Percentiles rank a stretch among this genome's conserved stretches.
Evolutionary conservation across 148 eudicot species (phyloP).

Genomic region (Chenopodium formosanum): DNA sequence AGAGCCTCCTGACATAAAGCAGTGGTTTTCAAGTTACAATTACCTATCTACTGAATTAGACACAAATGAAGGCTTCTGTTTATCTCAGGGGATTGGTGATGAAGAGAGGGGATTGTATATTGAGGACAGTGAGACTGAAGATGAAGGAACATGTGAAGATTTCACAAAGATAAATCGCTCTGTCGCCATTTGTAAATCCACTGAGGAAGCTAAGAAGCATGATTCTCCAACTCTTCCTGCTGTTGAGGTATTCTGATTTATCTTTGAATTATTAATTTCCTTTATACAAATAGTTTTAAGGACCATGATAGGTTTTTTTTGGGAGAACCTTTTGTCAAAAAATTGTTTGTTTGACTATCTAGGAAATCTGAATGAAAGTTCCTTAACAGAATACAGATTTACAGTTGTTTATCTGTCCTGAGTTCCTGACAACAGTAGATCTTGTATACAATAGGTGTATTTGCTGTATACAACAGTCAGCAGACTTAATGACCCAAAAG

Average conservation of each 20-base stretch:
- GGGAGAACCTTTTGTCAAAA: not conserved
- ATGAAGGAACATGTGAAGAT: constrained; percentile 26
- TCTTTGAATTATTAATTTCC: not conserved
- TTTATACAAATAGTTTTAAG: not conserved
- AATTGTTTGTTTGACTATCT: no score
- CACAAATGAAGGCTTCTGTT: constrained; percentile 39
- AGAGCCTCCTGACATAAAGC: constrained; percentile 63
- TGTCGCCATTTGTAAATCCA: constrained; percentile 2
- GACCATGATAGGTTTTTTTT: not conserved
- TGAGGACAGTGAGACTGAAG: constrained; percentile 35
- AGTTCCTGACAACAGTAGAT: not conserved
- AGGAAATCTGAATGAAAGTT: not conserved
- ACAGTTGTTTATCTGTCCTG: not conserved
- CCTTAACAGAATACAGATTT: not conserved
- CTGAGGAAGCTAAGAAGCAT: constrained; percentile 4
- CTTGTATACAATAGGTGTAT: no score
- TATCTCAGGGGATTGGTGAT: constrained; percentile 21
- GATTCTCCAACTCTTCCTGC: constrained; percentile 6
- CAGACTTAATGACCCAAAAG: no score
- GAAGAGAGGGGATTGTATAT: constrained; percentile 32
- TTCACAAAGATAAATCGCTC: constrained; percentile 5
- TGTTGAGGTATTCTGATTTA: constrained; percentile 26
- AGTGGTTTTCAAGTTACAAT: constrained; percentile 76
- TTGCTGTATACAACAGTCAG: no score
- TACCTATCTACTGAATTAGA: constrained; percentile 62